These are phyloP conservation scores for Pittosporum tobira DNA, from an alignment of 129 eudicot species.

Conservation along the genomic window DNA sequence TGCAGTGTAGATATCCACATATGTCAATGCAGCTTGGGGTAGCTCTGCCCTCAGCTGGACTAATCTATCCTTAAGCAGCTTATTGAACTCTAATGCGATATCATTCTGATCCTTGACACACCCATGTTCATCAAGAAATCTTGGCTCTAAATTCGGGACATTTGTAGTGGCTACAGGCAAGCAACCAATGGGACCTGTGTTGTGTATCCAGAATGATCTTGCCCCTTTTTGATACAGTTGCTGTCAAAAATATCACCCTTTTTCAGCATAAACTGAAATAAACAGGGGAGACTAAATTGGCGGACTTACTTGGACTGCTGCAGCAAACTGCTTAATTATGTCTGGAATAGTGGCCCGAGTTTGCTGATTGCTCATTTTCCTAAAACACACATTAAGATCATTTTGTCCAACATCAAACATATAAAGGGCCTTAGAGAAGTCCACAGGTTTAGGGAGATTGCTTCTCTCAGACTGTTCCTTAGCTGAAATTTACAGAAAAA, in stretches of 20 bases:
- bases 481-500: too few species aligned
- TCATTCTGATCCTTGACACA: constrained; percentile 42
- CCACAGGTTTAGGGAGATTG: constrained; percentile 31
- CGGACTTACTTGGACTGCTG: too few species aligned
- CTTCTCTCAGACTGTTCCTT: too few species aligned
- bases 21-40: constrained; percentile 23
- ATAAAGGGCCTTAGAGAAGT: constrained; percentile 33
- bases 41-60: constrained; percentile 25
- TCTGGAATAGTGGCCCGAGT: constrained; percentile 23
- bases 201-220: constrained; percentile 47
- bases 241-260: too few species aligned
- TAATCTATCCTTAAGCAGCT: constrained; percentile 35
- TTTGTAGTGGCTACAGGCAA: constrained; percentile 35
- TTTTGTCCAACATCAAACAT: constrained; percentile 47
- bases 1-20: constrained; percentile 44
- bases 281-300: too few species aligned
- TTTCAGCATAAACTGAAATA: too few species aligned
- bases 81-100: constrained; percentile 40
- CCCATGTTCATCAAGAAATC: constrained; percentile 31
- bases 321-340: constrained; percentile 23
- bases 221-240: constrained; percentile 45
- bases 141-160: constrained; percentile 26
- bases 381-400: constrained; percentile 41
- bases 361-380: constrained; percentile 25
- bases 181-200: constrained; percentile 52